Percentiles rank a stretch among this genome's conserved stretches.
Conservation (phyloP, 2,329 filamentous ascomycete genomes). For the Lasiodiplodia hormozganensis region DNA sequence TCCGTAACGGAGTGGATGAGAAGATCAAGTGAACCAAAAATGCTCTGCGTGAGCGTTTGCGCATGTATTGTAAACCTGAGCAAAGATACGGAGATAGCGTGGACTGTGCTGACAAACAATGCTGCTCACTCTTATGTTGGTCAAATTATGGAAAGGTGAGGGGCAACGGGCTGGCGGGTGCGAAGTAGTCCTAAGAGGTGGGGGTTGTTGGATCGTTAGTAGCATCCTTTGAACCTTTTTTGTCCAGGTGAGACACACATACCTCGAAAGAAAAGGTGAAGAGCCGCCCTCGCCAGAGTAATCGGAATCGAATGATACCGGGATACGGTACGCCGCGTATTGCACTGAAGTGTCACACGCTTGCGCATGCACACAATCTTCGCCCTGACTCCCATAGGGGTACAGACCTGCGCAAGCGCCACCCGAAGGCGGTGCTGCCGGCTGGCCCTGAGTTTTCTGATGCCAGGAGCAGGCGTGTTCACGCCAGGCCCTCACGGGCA, state of each 20-base stretch:
- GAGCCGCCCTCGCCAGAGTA: slow-evolving; percentile 82
- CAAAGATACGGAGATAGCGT: background rate
- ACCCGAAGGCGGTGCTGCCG: slow-evolving; percentile 40
- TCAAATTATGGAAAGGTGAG: background rate
- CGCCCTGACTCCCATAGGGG: slow-evolving; percentile 92
- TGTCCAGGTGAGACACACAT: slow-evolving; percentile 43
- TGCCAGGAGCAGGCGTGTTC: slow-evolving; percentile 85
- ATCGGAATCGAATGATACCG: slow-evolving; percentile 90
- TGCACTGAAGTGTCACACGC: slow-evolving; percentile 84
- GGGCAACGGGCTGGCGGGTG: too few species aligned
- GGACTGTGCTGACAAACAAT: background rate
- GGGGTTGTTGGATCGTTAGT: slow-evolving; percentile 39
- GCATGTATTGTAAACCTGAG: background rate
- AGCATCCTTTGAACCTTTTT: slow-evolving; percentile 46
- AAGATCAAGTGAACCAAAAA: background rate
- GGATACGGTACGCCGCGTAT: slow-evolving; percentile 80
- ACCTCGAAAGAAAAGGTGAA: slow-evolving; percentile 62
- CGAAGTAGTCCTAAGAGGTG: background rate
- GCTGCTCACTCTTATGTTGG: background rate
- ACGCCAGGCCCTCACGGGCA: slow-evolving; percentile 89
- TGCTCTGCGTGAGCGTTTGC: background rate
- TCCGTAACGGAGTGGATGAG: background rate
- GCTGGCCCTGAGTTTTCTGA: slow-evolving; percentile 81
- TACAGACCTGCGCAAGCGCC: slow-evolving; percentile 31
- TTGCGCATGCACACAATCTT: slow-evolving; percentile 74